A percentile compares a stretch with the other conserved stretches of the same genome.
Conservation (phyloP, 2,329 filamentous ascomycete species). For the Venturia aucupariae region DNA sequence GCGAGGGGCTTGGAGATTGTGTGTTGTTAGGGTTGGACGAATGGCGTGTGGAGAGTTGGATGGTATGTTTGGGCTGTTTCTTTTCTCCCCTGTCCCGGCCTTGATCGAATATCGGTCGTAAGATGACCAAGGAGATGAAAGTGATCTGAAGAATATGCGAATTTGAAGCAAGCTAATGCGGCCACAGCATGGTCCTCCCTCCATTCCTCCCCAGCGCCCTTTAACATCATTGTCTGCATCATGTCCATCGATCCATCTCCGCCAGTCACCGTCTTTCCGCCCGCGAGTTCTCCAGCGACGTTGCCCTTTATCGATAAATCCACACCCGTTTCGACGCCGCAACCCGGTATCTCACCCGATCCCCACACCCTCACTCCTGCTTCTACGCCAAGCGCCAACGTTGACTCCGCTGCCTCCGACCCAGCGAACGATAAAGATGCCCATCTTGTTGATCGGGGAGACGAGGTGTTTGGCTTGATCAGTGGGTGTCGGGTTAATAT, state of each 20-base stretch:
- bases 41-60: constrained; percentile 59
- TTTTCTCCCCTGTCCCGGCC: background rate
- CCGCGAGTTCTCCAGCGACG: constrained; percentile 18
- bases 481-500: constrained; percentile 47
- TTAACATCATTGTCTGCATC: constrained; percentile 39
- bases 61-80: constrained; percentile 25
- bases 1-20: constrained; percentile 67
- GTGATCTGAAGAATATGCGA: background rate
- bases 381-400: constrained; percentile 50
- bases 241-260: constrained; percentile 58
- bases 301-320: constrained; percentile 16
- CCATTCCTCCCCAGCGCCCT: constrained; percentile 27
- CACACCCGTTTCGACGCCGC: constrained; percentile 30
- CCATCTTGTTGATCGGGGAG: constrained; percentile 60
- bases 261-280: constrained; percentile 52
- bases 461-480: constrained; percentile 68
- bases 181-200: constrained; percentile 26
- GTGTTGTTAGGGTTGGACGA: constrained; percentile 61
- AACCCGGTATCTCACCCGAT: constrained; percentile 27
- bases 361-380: constrained; percentile 48
- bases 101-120: background rate
- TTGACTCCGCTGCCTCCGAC: constrained; percentile 35
- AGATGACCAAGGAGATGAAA: background rate
- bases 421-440: constrained; percentile 49
- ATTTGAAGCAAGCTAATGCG: background rate